phyloP scores from a whole-genome alignment of 2,329 filamentous ascomycete genomes.

The Pyricularia pennisetigena region DNA sequence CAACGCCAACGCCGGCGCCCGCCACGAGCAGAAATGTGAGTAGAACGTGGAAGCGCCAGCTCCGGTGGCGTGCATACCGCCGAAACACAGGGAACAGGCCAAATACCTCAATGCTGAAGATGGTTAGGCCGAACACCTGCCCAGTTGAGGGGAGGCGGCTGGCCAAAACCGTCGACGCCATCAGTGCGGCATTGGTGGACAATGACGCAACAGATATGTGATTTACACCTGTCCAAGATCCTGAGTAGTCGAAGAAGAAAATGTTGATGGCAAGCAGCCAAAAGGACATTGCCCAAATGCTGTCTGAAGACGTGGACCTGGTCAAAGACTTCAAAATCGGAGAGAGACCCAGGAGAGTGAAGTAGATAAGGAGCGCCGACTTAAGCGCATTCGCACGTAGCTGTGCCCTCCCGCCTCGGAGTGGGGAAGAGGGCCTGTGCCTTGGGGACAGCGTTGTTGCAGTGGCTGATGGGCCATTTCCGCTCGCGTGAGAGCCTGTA shows the following conservation, averaged over 20 bases:
- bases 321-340: conserved; percentile 97
- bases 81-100: conserved; percentile 95
- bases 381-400: conserved; percentile 71
- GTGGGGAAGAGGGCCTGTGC: conserved; percentile 20
- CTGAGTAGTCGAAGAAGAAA: conserved; percentile 95
- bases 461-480: conserved; percentile 10
- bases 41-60: conserved; percentile 69
- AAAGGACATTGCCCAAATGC: conserved; percentile 94
- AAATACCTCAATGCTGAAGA: conserved; percentile 97
- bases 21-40: conserved; percentile 70
- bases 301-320: conserved; percentile 81
- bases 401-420: conserved; percentile 30
- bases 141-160: conserved; percentile 82
- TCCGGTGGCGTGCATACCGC: conserved; percentile 74
- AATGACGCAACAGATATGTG: conserved; percentile 61
- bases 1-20: conserved; percentile 71
- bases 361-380: conserved; percentile 87
- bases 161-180: conserved; percentile 91
- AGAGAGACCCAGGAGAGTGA: conserved; percentile 79
- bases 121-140: conserved; percentile 87
- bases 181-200: conserved; percentile 90
- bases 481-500: conserved; percentile 19
- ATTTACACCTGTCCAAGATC: conserved; percentile 41
- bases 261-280: conserved; percentile 93
- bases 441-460: conserved; percentile 18